Percentiles rank a stretch among this genome's conserved stretches.
These are phyloP conservation scores for Xylaria grammica DNA, from an alignment of 495 filamentous ascomycete species.

Conservation along the genomic window DNA sequence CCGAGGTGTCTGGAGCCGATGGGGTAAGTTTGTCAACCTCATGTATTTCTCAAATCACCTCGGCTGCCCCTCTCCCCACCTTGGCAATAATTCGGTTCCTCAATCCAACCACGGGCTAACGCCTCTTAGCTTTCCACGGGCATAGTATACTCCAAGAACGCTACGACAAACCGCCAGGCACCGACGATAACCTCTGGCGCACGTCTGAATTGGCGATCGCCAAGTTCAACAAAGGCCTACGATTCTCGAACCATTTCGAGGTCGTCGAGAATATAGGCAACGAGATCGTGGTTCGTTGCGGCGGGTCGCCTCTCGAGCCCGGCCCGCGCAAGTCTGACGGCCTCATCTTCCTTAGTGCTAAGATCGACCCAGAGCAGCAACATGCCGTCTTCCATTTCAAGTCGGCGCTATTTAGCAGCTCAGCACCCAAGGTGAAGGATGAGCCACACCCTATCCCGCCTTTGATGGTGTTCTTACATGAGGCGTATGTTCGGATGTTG, in stretches of 20 bases:
- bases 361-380: slow-evolving; percentile 62
- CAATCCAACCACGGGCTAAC: neutral
- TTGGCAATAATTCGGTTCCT: neutral
- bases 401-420: slow-evolving; percentile 63
- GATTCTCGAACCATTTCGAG: slow-evolving; percentile 79
- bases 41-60: neutral
- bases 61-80: neutral
- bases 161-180: slow-evolving; percentile 67
- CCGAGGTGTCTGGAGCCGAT: slow-evolving; percentile 68
- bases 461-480: slow-evolving; percentile 62
- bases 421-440: slow-evolving; percentile 36
- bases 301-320: slow-evolving; percentile 64
- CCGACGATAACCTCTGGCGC: slow-evolving; percentile 68
- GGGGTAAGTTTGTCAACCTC: slow-evolving; percentile 54
- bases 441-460: slow-evolving; percentile 59
- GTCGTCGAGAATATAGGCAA: slow-evolving; percentile 69
- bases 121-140: slow-evolving; percentile 60
- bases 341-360: slow-evolving; percentile 70
- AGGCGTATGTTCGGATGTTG: slow-evolving; percentile 63
- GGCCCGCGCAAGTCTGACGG: slow-evolving; percentile 68
- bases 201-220: slow-evolving; percentile 56
- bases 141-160: slow-evolving; percentile 66
- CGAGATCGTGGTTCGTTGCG: slow-evolving; percentile 67
- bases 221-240: slow-evolving; percentile 65
- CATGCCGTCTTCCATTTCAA: slow-evolving; percentile 71